phyloP scores from a whole-genome alignment of 495 filamentous ascomycete genomes.

The Xylaria venustula region DNA sequence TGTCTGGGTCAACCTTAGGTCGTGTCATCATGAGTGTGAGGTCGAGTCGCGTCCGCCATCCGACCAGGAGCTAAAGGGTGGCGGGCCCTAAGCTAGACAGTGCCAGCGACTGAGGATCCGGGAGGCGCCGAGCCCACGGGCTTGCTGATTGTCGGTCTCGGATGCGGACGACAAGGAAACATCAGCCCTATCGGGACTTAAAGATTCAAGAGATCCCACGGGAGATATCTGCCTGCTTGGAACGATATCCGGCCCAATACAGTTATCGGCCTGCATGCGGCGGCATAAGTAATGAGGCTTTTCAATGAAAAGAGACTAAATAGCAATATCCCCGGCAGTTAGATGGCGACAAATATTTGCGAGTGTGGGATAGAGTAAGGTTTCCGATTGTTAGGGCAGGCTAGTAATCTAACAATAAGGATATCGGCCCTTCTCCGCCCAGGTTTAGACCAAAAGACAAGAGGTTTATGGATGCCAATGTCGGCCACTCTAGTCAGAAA shows the following conservation, averaged over 20 bases:
- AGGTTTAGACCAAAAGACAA: conserved; percentile 10
- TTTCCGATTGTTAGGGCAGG: conserved; percentile 21
- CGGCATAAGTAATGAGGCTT: conserved; percentile 19
- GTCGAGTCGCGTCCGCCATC: conserved; percentile 33
- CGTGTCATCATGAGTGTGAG: conserved; percentile 52
- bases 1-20: conserved; percentile 62
- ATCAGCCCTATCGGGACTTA: conserved; percentile 32
- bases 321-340: conserved; percentile 16
- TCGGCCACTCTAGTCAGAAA: conserved; percentile 25
- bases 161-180: conserved; percentile 26
- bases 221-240: conserved; percentile 17
- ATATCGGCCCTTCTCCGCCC: background rate
- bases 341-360: conserved; percentile 18
- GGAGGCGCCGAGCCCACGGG: conserved; percentile 30
- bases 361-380: conserved; percentile 10
- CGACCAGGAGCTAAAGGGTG: conserved; percentile 26
- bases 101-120: conserved; percentile 23
- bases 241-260: conserved; percentile 22
- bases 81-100: conserved; percentile 26
- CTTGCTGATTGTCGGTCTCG: conserved; percentile 29
- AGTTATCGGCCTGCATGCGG: conserved; percentile 22
- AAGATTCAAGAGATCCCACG: conserved; percentile 20
- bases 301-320: conserved; percentile 1
- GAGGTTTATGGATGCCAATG: conserved; percentile 13
- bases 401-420: conserved; percentile 16